A percentile compares a stretch with the other conserved stretches of the same genome.
Evolutionary conservation across 176 grass and related monocot genomes (phyloP).

Genomic region (Oropetium thomaeum): DNA sequence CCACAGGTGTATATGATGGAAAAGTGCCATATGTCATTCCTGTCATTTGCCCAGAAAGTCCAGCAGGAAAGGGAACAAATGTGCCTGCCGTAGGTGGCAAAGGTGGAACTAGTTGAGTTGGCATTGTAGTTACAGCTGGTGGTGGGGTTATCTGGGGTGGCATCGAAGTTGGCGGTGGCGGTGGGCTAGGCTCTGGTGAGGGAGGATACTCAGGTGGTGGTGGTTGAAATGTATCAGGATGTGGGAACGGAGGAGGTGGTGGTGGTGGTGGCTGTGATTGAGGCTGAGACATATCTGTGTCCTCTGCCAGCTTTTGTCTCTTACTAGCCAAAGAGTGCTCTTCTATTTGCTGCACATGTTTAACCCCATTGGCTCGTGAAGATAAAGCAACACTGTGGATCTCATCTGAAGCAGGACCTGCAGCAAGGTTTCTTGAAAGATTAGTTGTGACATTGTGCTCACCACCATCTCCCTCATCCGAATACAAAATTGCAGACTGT

Average conservation of each 20-base stretch:
- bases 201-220: conserved; percentile 47
- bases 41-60: conserved; percentile 26
- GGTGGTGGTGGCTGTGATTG: conserved; percentile 22
- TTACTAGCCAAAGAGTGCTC: conserved; percentile 40
- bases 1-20: conserved; percentile 31
- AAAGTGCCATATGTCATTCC: conserved; percentile 36
- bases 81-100: conserved; percentile 24
- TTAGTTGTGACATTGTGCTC: conserved; percentile 31
- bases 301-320: conserved; percentile 43
- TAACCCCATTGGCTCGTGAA: conserved; percentile 44
- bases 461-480: conserved; percentile 31
- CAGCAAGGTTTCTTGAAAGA: conserved; percentile 40
- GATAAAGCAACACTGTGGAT: conserved; percentile 36
- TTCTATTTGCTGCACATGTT: conserved; percentile 30
- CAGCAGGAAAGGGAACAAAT: conserved; percentile 42
- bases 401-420: conserved; percentile 34
- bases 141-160: not conserved
- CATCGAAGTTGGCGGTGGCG: not conserved
- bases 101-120: conserved; percentile 21
- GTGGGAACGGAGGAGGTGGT: conserved; percentile 36
- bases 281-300: conserved; percentile 27
- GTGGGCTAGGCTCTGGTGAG: conserved; percentile 38
- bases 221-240: conserved; percentile 57
- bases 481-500: conserved; percentile 40
- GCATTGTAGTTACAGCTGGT: not conserved